Base-by-base conservation (phyloP, 2,329 filamentous ascomycete genomes). In the Ceratocystiopsis brevicomis region DNA sequence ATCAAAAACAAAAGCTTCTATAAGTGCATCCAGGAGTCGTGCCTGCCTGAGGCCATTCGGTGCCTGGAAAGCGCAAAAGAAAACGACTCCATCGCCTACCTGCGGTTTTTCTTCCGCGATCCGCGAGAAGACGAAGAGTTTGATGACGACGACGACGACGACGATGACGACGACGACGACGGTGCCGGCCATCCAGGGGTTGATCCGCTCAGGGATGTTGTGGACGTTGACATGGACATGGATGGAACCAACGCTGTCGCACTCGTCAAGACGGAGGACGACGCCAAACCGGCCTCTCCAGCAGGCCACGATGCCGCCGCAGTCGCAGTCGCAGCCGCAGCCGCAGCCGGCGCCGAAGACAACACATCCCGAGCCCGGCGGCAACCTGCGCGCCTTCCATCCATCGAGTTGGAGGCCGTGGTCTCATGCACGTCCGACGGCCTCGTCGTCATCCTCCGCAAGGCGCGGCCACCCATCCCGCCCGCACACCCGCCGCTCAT, bases 401-500 rank as follows among this genome's bases (percentile, higher is more conserved):
- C 68, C 1, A 66, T 85, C 42, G 83, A 92, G 59, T 64, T 93
- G 4, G 85, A 93, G 60, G 85, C 84, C 2, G 83, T 93, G n/a
- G 78, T 93, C 6, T 92, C 85, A 0, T 93, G 85, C 59, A 85
- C 84, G 2, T 92, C 85, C 0, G 85, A 93, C 56, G 85, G 85
- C 1, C 65, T 93, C 1, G 83, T 92, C 3, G 83, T 92, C 9
- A 77, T 88, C 41, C 63, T 92, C 14, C 73, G 85, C 44, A 74
- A 72, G 49, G 84, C 84, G 19, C 72, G 81, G 21, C 78, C 82
- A 4, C 67, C 75, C 9, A 74, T 86, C 39, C 80, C 79, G 4
- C 63, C 65, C 13, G 59, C 69, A 4, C 65, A 74, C 44, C 66
- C 68, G 10, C 65, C 69, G 13, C 56, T 60, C 21, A 55, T 65